phyloP scores from a whole-genome alignment of 495 filamentous ascomycete genomes.

The Lindgomyces ingoldianus region DNA sequence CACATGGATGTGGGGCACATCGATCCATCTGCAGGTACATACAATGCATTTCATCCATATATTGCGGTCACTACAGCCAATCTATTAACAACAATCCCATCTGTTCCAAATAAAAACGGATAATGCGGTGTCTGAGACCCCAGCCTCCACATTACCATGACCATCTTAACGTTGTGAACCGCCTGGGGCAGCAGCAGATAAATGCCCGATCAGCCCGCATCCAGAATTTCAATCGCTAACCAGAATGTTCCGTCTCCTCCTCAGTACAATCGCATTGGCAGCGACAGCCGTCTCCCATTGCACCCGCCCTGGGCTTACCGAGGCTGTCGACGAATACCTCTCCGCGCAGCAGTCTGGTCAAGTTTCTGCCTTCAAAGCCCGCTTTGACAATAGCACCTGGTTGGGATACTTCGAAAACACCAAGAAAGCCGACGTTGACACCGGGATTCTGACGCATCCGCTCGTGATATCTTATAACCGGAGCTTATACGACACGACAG shows the following conservation, averaged over 20 bases:
- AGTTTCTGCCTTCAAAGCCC: constrained; percentile 13
- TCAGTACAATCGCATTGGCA: constrained; percentile 1
- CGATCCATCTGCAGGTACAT: too few species aligned
- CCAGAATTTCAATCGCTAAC: background rate
- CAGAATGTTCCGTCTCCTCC: constrained; percentile 8
- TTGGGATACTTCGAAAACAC: constrained; percentile 46
- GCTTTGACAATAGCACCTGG: constrained; percentile 33
- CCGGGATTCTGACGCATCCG: constrained; percentile 46
- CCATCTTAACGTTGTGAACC: too few species aligned
- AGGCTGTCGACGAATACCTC: constrained; percentile 20
- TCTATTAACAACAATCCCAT: too few species aligned
- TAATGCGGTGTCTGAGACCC: too few species aligned
- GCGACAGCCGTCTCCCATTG: constrained; percentile 26
- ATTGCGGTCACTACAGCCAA: too few species aligned
- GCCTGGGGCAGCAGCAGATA: too few species aligned
- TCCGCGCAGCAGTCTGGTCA: constrained; percentile 19
- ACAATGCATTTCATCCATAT: too few species aligned
- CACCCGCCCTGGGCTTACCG: constrained; percentile 10
- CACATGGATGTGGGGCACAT: too few species aligned
- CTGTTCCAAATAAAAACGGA: too few species aligned
- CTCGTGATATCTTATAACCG: constrained; percentile 53
- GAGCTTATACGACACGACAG: constrained; percentile 51
- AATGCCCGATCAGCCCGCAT: too few species aligned
- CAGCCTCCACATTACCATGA: too few species aligned
- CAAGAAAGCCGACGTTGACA: constrained; percentile 40